Evolutionary conservation across 2,329 filamentous ascomycete species (phyloP).

Genomic region (Rhynchosporium secalis): DNA sequence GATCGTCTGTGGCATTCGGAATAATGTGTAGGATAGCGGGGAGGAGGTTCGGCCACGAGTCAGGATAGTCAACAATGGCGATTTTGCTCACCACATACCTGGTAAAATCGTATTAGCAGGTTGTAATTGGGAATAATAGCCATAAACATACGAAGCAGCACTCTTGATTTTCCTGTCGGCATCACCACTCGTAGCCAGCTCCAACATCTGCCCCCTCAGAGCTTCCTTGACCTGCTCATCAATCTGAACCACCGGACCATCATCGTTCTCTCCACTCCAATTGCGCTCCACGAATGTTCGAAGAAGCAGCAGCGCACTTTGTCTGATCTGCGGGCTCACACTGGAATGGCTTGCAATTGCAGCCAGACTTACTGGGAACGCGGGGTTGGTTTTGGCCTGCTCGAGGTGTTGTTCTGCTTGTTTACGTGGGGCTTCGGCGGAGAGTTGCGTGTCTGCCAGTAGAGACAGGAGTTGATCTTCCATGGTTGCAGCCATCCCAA

Average conservation of each 20-base stretch:
- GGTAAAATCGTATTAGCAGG: constrained; percentile 21
- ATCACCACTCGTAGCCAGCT: constrained; percentile 70
- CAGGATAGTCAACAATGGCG: constrained; percentile 87
- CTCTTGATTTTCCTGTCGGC: constrained; percentile 83
- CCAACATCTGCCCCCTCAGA: constrained; percentile 72
- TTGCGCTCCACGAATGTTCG: constrained; percentile 81
- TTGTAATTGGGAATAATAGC: not conserved
- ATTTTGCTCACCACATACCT: constrained; percentile 87
- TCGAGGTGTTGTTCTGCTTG: constrained; percentile 66
- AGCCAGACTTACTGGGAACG: constrained; percentile 77
- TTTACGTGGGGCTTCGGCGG: constrained; percentile 74
- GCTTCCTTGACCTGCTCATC: constrained; percentile 71
- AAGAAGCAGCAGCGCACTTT: constrained; percentile 77
- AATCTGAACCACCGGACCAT: constrained; percentile 61
- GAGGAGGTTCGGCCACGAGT: constrained; percentile 89
- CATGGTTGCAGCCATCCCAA: constrained; percentile 55
- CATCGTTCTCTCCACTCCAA: constrained; percentile 77
- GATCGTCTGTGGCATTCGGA: constrained; percentile 70
- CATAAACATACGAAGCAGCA: constrained; percentile 69
- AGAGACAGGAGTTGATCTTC: constrained; percentile 90
- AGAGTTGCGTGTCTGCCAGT: constrained; percentile 80
- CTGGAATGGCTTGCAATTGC: constrained; percentile 77
- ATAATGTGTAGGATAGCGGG: constrained; percentile 78
- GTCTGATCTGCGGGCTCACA: constrained; percentile 73
- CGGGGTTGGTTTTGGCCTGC: constrained; percentile 54